A percentile compares a stretch with the other conserved stretches of the same genome.
phyloP scores from a whole-genome alignment of 1,284 basidiomycete genomes.

The Sporisorium iseilematis-ciliati region DNA sequence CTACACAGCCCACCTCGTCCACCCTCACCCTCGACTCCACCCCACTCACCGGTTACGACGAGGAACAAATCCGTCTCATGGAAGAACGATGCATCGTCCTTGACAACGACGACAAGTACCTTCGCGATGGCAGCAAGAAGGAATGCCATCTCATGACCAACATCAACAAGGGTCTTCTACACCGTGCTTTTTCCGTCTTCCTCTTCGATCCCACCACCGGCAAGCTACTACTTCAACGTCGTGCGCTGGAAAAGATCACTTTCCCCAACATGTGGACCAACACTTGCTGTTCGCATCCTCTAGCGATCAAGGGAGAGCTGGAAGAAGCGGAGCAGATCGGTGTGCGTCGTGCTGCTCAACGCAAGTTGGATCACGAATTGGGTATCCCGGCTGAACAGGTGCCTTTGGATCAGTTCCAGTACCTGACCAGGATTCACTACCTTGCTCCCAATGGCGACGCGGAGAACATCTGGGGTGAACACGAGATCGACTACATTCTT shows the following conservation, averaged over 20 bases:
- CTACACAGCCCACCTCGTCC: slow-evolving; percentile 15
- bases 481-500: slow-evolving; percentile 99
- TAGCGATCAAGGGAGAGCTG: slow-evolving; percentile 82
- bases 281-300: slow-evolving; percentile 97
- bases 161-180: slow-evolving; percentile 92
- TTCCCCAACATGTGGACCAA: slow-evolving; percentile 99
- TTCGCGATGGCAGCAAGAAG: slow-evolving; percentile 80
- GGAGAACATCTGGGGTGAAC: slow-evolving; percentile 94
- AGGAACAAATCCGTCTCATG: slow-evolving; percentile 81
- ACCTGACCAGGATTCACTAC: slow-evolving; percentile 96
- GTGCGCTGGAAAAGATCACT: slow-evolving; percentile 97
- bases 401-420: slow-evolving; percentile 89
- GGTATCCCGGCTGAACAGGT: slow-evolving; percentile 83
- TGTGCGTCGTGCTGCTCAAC: slow-evolving; percentile 86
- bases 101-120: slow-evolving; percentile 83
- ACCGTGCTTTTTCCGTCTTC: slow-evolving; percentile 98
- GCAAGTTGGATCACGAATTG: slow-evolving; percentile 96
- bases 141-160: slow-evolving; percentile 99
- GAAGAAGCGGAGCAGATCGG: slow-evolving; percentile 76
- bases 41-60: slow-evolving; percentile 68
- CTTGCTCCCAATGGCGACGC: slow-evolving; percentile 80
- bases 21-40: slow-evolving; percentile 46
- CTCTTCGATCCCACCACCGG: slow-evolving; percentile 94
- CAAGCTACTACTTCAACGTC: slow-evolving; percentile 92
- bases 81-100: slow-evolving; percentile 97